Conservation (phyloP, 441 rosid genomes). For the Gossypium schwendimanii region DNA sequence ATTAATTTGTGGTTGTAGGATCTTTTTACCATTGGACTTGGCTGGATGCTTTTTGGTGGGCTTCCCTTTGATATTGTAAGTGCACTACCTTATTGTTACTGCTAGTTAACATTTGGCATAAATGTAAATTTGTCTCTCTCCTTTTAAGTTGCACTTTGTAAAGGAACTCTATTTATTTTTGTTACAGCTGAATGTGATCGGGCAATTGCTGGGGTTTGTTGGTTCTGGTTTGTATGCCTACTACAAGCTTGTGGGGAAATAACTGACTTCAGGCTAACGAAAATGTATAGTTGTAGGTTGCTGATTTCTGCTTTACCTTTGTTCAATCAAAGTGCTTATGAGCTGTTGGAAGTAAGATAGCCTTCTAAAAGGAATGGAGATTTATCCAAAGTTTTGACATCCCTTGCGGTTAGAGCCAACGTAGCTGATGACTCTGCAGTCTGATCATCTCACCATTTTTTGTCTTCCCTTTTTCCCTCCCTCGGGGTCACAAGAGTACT, state of each 20-base stretch:
- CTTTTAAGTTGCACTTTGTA: neutral
- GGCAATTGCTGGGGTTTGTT: conserved; percentile 80
- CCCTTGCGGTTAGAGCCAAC: neutral
- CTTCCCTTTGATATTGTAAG: conserved; percentile 89
- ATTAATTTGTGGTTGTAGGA: conserved; percentile 43
- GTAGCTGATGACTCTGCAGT: neutral
- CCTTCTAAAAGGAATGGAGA: neutral
- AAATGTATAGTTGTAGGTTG: neutral
- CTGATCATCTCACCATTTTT: neutral
- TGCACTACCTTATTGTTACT: conserved; percentile 9
- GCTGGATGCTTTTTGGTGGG: conserved; percentile 88
- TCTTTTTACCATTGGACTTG: conserved; percentile 79
- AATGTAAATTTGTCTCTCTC: neutral
- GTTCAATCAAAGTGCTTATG: neutral
- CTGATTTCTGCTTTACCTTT: neutral
- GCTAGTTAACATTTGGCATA: neutral
- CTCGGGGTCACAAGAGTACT: neutral
- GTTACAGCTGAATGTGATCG: conserved; percentile 74
- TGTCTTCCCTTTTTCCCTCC: neutral
- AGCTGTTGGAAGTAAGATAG: neutral
- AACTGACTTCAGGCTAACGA: conserved; percentile 7
- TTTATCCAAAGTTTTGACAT: neutral
- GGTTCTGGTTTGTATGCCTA: conserved; percentile 93
- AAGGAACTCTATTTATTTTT: neutral
- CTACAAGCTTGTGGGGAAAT: conserved; percentile 66